Conservation (phyloP, 441 rosid species). For the Euphorbia celastroides region DNA sequence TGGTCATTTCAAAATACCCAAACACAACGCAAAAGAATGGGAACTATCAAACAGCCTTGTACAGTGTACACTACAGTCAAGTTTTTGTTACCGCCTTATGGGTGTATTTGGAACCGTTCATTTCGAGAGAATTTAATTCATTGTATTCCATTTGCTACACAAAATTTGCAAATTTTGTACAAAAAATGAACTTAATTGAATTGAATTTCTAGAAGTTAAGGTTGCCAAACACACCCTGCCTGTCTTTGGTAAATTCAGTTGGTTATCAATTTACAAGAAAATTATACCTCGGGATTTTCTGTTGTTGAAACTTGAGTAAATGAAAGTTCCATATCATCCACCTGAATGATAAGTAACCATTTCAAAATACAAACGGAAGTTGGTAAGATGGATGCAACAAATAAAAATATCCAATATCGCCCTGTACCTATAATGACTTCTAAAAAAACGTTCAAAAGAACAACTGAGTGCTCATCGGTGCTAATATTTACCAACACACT, state of each 20-base stretch:
- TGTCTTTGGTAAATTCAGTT: neutral
- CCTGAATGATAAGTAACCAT: conserved; percentile 35
- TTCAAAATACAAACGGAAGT: conserved; percentile 3
- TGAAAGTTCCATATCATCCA: conserved; percentile 50
- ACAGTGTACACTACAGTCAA: neutral
- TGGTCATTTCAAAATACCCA: neutral
- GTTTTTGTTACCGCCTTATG: too few species aligned
- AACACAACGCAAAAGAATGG: neutral
- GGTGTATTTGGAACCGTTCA: too few species aligned
- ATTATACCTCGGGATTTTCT: conserved; percentile 48
- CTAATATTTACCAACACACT: too few species aligned
- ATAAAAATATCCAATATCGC: conserved; percentile 2
- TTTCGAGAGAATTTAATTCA: too few species aligned
- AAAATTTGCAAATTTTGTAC: too few species aligned
- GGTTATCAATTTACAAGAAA: conserved; percentile 5
- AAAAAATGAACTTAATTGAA: too few species aligned
- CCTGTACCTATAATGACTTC: neutral
- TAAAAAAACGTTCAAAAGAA: neutral
- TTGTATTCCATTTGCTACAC: too few species aligned
- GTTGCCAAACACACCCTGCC: too few species aligned
- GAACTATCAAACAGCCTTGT: neutral
- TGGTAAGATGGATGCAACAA: neutral
- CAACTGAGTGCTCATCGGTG: too few species aligned
- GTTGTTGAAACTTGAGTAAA: conserved; percentile 38
- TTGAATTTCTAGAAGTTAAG: too few species aligned